Conservation (phyloP, 257 asterid genomes). For the Datura wrightii region DNA sequence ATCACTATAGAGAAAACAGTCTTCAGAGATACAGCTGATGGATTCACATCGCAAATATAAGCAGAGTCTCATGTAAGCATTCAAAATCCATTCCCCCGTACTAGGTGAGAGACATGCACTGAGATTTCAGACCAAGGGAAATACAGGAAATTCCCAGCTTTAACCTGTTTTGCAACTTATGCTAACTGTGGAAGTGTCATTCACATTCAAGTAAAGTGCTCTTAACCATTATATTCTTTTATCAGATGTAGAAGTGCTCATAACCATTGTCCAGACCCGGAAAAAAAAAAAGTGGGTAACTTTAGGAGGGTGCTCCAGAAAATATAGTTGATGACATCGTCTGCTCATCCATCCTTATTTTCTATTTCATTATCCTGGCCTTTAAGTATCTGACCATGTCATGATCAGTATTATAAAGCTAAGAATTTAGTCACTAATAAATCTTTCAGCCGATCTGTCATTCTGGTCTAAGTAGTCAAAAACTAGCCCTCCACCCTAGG, state of each 20-base stretch:
- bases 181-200: neutral
- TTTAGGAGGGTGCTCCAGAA: neutral
- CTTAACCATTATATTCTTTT: neutral
- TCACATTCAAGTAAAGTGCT: constrained; percentile 12
- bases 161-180: constrained; percentile 11
- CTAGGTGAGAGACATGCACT: constrained; percentile 17
- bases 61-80: neutral
- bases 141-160: neutral
- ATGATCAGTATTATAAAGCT: neutral
- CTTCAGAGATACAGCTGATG: constrained; percentile 14
- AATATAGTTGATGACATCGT: neutral
- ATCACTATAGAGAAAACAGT: constrained; percentile 15
- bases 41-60: neutral
- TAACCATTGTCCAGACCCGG: neutral
- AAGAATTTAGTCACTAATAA: neutral
- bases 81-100: neutral
- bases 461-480: constrained; percentile 24
- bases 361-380: neutral
- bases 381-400: neutral
- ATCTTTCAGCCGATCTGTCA: neutral
- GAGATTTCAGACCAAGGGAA: neutral
- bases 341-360: neutral
- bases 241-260: neutral
- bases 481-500: constrained; percentile 5
- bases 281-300: neutral